Percentiles rank a stretch among this genome's conserved stretches.
These are phyloP conservation scores for Alternaria atra DNA, from an alignment of 2,329 filamentous ascomycete species.

Conservation along the genomic window DNA sequence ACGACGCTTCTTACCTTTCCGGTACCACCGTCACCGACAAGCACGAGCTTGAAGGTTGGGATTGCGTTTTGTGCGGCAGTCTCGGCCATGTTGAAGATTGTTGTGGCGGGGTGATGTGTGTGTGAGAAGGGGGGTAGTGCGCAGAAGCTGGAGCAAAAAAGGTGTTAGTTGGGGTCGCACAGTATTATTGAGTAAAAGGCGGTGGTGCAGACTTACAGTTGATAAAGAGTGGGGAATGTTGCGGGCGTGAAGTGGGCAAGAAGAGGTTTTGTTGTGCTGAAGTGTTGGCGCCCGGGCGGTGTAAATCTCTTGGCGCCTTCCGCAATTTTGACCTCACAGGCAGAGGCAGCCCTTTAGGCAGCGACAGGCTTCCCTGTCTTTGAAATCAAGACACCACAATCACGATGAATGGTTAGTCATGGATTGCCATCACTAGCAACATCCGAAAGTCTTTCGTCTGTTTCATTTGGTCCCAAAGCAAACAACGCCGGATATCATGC, in stretches of 20 bases:
- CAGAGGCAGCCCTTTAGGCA: slow-evolving; percentile 29
- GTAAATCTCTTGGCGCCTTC: slow-evolving; percentile 32
- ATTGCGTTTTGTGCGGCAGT: slow-evolving; percentile 55
- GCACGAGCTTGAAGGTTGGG: slow-evolving; percentile 99
- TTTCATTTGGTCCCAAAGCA: slow-evolving; percentile 8
- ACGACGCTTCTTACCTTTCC: slow-evolving; percentile 80
- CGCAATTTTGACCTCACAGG: slow-evolving; percentile 29
- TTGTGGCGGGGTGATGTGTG: slow-evolving; percentile 45
- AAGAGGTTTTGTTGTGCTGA: slow-evolving; percentile 48
- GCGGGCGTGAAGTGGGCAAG: slow-evolving; percentile 41
- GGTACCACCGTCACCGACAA: slow-evolving; percentile 98
- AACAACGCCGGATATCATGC: slow-evolving; percentile 49
- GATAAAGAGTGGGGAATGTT: slow-evolving; percentile 39
- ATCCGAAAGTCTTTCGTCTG: neutral
- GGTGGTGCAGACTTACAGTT: slow-evolving; percentile 35
- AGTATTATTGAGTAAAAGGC: slow-evolving; percentile 15
- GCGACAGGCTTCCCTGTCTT: slow-evolving; percentile 26
- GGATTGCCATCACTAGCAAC: neutral
- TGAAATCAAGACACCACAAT: slow-evolving; percentile 15
- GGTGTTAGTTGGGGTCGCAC: slow-evolving; percentile 29
- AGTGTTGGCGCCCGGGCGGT: slow-evolving; percentile 40
- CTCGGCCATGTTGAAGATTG: slow-evolving; percentile 63
- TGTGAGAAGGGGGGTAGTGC: slow-evolving; percentile 29
- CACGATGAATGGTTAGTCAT: neutral
- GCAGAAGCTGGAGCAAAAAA: slow-evolving; percentile 32